Evolutionary conservation across 768 basidiomycete species (phyloP).

Genomic region (Xerocomus potaroensis): DNA sequence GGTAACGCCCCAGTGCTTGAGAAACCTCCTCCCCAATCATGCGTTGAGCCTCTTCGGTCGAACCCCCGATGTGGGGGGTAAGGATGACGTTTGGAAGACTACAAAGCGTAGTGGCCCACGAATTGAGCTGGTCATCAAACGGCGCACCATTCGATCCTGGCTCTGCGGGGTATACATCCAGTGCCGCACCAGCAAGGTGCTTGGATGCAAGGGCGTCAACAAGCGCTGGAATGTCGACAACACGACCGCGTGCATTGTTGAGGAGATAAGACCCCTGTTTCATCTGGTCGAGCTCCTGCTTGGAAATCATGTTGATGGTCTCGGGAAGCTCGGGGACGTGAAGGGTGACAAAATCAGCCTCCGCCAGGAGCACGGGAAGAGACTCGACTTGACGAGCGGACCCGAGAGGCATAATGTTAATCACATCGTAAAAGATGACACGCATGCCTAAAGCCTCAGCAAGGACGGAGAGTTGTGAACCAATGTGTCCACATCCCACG

Average conservation of each 20-base stretch:
- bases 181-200: conserved; percentile 80
- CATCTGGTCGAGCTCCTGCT: conserved; percentile 78
- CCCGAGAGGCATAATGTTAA: conserved; percentile 97
- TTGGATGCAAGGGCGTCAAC: conserved; percentile 76
- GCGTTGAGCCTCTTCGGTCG: conserved; percentile 96
- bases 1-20: conserved; percentile 77
- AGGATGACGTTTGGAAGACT: conserved; percentile 86
- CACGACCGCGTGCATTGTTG: conserved; percentile 95
- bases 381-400: conserved; percentile 86
- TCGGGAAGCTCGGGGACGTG: conserved; percentile 97
- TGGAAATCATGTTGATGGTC: conserved; percentile 90
- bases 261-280: conserved; percentile 93
- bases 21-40: conserved; percentile 98
- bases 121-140: conserved; percentile 85
- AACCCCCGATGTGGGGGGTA: conserved; percentile 98
- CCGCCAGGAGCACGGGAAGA: conserved; percentile 64
- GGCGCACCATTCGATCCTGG: conserved; percentile 87
- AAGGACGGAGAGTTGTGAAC: conserved; percentile 93
- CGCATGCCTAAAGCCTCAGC: conserved; percentile 95
- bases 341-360: conserved; percentile 91
- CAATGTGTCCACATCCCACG: conserved; percentile 98
- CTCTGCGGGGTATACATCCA: conserved; percentile 95
- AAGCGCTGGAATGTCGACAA: conserved; percentile 93
- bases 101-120: conserved; percentile 76
- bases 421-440: conserved; percentile 91